Percentiles rank a stretch among this genome's conserved stretches.
These are phyloP conservation scores for Rhizopogon roseolus DNA, from an alignment of 768 basidiomycete genomes.

Conservation along the genomic window DNA sequence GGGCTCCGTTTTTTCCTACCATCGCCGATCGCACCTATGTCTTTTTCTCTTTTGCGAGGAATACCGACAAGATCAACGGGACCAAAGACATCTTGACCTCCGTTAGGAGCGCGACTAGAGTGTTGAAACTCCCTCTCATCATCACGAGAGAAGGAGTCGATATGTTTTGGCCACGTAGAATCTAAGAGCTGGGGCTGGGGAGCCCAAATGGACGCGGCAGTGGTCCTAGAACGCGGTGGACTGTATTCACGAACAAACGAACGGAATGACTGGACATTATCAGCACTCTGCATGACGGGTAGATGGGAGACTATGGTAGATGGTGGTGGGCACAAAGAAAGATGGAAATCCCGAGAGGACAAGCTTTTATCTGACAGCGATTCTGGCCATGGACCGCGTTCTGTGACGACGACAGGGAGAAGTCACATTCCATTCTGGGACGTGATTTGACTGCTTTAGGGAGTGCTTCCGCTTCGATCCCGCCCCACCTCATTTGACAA, in stretches of 20 bases:
- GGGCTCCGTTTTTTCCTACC: slow-evolving; percentile 63
- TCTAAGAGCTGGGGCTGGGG: slow-evolving; percentile 71
- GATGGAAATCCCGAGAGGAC: slow-evolving; percentile 23
- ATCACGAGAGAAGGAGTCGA: slow-evolving; percentile 56
- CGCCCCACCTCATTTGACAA: slow-evolving; percentile 12
- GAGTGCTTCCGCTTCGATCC: slow-evolving; percentile 23
- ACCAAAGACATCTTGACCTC: slow-evolving; percentile 64
- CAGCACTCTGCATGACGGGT: slow-evolving; percentile 23
- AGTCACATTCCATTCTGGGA: slow-evolving; percentile 29
- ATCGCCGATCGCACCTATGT: slow-evolving; percentile 75
- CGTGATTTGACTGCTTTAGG: slow-evolving; percentile 24
- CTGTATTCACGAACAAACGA: slow-evolving; percentile 35
- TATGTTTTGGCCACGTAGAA: slow-evolving; percentile 60
- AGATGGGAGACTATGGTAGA: slow-evolving; percentile 23
- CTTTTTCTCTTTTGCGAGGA: slow-evolving; percentile 38
- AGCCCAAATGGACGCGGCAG: slow-evolving; percentile 71
- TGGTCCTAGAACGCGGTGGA: slow-evolving; percentile 37
- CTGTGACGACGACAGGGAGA: slow-evolving; percentile 27
- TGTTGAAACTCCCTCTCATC: slow-evolving; percentile 36
- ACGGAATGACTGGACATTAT: slow-evolving; percentile 21
- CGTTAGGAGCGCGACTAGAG: slow-evolving; percentile 20
- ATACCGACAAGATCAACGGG: slow-evolving; percentile 34
- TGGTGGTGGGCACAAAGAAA: slow-evolving; percentile 38
- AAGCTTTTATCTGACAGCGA: slow-evolving; percentile 26
- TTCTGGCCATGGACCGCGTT: slow-evolving; percentile 17